Evolutionary conservation across 164 flowering plant genomes (phyloP).

Genomic region (Piper longum): DNA sequence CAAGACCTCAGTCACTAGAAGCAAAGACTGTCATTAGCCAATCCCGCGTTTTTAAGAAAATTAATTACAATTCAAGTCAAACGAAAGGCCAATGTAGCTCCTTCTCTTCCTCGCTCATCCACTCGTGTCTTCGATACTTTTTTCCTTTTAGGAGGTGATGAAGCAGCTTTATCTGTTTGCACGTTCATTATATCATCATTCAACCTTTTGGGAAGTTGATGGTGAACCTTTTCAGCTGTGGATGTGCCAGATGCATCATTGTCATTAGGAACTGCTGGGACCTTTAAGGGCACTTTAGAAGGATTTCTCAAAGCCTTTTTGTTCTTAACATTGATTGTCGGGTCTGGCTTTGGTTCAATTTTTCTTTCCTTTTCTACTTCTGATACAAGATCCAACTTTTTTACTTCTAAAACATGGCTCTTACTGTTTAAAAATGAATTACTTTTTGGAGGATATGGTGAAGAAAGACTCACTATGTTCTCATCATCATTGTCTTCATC

Average conservation of each 20-base stretch:
- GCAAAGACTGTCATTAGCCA: neutral
- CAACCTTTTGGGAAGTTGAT: slow-evolving; percentile 8
- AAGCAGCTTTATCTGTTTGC: slow-evolving; percentile 21
- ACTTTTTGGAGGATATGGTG: slow-evolving; percentile 54
- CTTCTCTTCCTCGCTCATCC: slow-evolving; percentile 98
- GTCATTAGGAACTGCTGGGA: slow-evolving; percentile 13
- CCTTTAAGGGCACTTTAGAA: slow-evolving; percentile 12
- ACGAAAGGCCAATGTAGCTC: slow-evolving; percentile 21
- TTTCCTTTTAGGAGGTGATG: slow-evolving; percentile 49
- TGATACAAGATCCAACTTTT: slow-evolving; percentile 15
- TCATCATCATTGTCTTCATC: slow-evolving; percentile 63
- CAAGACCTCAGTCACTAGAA: slow-evolving; percentile 72
- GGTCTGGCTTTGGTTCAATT: slow-evolving; percentile 30
- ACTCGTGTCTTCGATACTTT: slow-evolving; percentile 75
- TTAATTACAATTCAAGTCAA: neutral
- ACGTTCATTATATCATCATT: slow-evolving; percentile 17
- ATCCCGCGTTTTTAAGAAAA: neutral
- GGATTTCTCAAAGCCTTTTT: slow-evolving; percentile 17
- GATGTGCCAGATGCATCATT: slow-evolving; percentile 10
- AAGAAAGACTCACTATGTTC: slow-evolving; percentile 61
- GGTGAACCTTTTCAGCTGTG: slow-evolving; percentile 19
- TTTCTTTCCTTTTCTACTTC: slow-evolving; percentile 20
- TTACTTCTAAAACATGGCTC: slow-evolving; percentile 18
- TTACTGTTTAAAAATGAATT: slow-evolving; percentile 15
- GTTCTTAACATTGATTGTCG: slow-evolving; percentile 24